phyloP scores from a whole-genome alignment of 2,329 filamentous ascomycete genomes.

The Paecilomyces formosus region DNA sequence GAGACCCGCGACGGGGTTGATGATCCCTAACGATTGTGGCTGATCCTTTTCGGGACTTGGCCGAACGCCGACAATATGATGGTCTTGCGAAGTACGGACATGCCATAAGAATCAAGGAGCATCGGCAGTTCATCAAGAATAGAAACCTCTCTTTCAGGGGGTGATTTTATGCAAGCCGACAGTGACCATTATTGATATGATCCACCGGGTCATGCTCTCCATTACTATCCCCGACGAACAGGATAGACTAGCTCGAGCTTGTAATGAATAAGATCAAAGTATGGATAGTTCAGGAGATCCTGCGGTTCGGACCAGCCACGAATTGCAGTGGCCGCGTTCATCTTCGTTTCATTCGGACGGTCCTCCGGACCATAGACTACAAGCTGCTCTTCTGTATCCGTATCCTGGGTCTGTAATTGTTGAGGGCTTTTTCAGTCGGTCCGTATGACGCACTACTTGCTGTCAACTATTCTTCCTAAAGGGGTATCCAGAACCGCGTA shows the following conservation, averaged over 20 bases:
- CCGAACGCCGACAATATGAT: background rate
- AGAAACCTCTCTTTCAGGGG: background rate
- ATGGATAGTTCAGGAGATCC: background rate
- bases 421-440: background rate
- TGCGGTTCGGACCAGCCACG: background rate
- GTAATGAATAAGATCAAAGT: background rate
- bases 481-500: background rate
- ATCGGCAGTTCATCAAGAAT: background rate
- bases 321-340: background rate
- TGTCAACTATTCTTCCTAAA: background rate
- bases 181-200: background rate
- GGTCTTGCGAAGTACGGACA: background rate
- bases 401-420: background rate
- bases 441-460: background rate
- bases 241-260: background rate
- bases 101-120: background rate
- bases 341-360: background rate
- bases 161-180: background rate
- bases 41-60: constrained; percentile 4
- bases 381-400: background rate
- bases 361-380: background rate
- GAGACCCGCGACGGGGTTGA: constrained; percentile 1
- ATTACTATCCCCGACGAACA: background rate
- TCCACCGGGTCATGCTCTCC: background rate
- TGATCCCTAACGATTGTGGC: constrained; percentile 9